phyloP scores from a whole-genome alignment of 768 basidiomycete genomes.

The Termitomyces sp. region DNA sequence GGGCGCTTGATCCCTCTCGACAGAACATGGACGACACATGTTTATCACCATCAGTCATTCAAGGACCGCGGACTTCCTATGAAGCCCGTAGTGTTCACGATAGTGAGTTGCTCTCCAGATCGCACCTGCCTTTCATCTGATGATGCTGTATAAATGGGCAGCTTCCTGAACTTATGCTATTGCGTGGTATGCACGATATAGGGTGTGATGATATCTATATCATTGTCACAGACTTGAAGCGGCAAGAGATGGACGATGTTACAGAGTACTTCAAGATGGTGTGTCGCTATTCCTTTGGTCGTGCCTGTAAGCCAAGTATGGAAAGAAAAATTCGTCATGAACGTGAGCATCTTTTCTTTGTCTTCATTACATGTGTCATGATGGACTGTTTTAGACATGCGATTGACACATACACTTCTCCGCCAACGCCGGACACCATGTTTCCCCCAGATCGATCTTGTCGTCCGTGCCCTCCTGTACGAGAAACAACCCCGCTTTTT shows the following conservation, averaged over 20 bases:
- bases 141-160: slow-evolving; percentile 20
- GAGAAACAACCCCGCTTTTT: slow-evolving; percentile 75
- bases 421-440: slow-evolving; percentile 71
- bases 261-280: slow-evolving; percentile 77
- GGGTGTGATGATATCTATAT: slow-evolving; percentile 77
- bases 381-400: slow-evolving; percentile 45
- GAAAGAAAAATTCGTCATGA: slow-evolving; percentile 64
- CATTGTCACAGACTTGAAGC: slow-evolving; percentile 74
- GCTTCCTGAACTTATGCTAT: slow-evolving; percentile 75
- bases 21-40: slow-evolving; percentile 78
- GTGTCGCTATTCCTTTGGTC: slow-evolving; percentile 58
- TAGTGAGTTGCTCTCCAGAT: slow-evolving; percentile 39
- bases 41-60: slow-evolving; percentile 74
- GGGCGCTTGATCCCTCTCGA: slow-evolving; percentile 74
- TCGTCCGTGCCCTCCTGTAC: slow-evolving; percentile 67
- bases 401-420: slow-evolving; percentile 58
- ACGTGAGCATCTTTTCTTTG: slow-evolving; percentile 38
- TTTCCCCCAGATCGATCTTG: slow-evolving; percentile 78
- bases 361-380: background rate
- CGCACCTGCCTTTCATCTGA: slow-evolving; percentile 3
- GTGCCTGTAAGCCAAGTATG: slow-evolving; percentile 58
- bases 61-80: slow-evolving; percentile 65
- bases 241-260: slow-evolving; percentile 76
- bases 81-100: slow-evolving; percentile 79
- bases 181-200: slow-evolving; percentile 76